Evolutionary conservation across 2,329 filamentous ascomycete species (phyloP), one percentile per base, ranked within the genome.

Genomic region (Epichloe sp.): DNA sequence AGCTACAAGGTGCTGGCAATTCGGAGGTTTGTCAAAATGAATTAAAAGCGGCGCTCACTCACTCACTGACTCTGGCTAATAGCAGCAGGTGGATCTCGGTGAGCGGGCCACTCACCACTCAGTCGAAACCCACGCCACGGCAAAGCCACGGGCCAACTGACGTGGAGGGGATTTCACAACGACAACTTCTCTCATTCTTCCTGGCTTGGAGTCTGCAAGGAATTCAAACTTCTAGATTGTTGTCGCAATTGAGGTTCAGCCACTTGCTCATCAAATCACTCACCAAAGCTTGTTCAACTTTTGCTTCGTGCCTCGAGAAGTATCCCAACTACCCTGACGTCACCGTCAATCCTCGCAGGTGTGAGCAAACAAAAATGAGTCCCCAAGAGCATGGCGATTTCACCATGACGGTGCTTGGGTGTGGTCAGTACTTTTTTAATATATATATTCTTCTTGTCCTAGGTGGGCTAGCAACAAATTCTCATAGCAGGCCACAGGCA

Each of bases 371-470:
- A 45, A 23, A 35, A 35, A 54, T 54, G 52, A 54, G 47, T 48
- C 35, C 52, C 41, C 47, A 68, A 51, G 68, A 68, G 52, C 68
- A 69, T 52, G 63, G 65, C 60, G 72, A 75, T 58, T 76, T 89
- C 57, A 91, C 86, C 57, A 76, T 94, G 71, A 80, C 87, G 55
- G 80, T 93, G 55, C 75, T 95, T 53, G 88, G 88, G 60, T 93
- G 86, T 67, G 88, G 86, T 86, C 76, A 63, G 79, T 71, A 3
- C 1, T 26, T 26, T 17, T 4, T 55, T 57, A 48, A 6, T 52
- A 21, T 14, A 23, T 23, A 23, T 23, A 6, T 23, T 38, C 31
- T 23, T 3, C 7, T 10, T 47, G 2, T 8, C 17, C 36, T 2
- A 31, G 23, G 8, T 21, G 8, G 8, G 10, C 15, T 4, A 10